Percentiles rank a stretch among this genome's conserved stretches.
Conservation (phyloP, 2,329 filamentous ascomycete species). For the Arthroderma uncinatum region DNA sequence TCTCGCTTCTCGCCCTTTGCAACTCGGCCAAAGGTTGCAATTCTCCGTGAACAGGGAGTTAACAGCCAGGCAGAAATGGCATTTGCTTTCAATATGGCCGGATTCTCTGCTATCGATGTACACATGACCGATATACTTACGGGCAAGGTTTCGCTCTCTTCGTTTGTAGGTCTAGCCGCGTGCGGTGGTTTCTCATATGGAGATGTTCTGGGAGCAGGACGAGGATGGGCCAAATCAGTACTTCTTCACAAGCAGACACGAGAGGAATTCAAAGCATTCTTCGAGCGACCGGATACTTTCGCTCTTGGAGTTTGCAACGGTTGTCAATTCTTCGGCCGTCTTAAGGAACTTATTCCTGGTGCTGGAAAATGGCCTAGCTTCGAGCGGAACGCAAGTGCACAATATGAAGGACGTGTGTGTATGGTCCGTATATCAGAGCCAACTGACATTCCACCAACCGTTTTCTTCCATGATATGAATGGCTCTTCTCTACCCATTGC, state of each 20-base stretch:
- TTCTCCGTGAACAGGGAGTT: conserved; percentile 88
- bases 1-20: conserved; percentile 45
- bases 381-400: conserved; percentile 70
- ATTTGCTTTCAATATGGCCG: conserved; percentile 82
- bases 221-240: conserved; percentile 92
- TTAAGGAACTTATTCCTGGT: conserved; percentile 79
- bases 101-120: conserved; percentile 83
- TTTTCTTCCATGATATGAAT: conserved; percentile 84
- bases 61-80: conserved; percentile 98
- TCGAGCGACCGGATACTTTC: conserved; percentile 80
- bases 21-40: conserved; percentile 66
- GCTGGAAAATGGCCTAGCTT: conserved; percentile 73
- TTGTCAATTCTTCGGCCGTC: conserved; percentile 81
- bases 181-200: conserved; percentile 96
- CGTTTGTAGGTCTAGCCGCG: conserved; percentile 81
- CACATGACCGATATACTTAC: conserved; percentile 92
- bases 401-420: conserved; percentile 78
- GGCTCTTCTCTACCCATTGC: conserved; percentile 73
- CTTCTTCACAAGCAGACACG: conserved; percentile 68
- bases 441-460: conserved; percentile 46
- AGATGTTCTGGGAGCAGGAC: conserved; percentile 83
- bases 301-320: conserved; percentile 92
- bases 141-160: conserved; percentile 63
- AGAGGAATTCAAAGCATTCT: conserved; percentile 72
- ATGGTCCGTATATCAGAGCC: conserved; percentile 72